These are phyloP conservation scores for Sporisorium iseilematis-ciliati DNA, from an alignment of 1,284 basidiomycete genomes.

Conservation along the genomic window DNA sequence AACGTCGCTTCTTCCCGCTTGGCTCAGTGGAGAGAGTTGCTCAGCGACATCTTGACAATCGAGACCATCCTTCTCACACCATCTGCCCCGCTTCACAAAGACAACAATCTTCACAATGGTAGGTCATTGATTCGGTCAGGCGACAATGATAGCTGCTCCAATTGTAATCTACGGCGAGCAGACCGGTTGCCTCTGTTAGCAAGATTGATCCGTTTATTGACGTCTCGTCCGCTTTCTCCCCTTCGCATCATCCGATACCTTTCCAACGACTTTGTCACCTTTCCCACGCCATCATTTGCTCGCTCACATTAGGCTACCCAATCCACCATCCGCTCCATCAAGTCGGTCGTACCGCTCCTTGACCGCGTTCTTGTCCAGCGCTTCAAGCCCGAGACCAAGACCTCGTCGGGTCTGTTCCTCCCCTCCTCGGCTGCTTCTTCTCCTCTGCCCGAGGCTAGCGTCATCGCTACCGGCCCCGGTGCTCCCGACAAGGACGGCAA, in stretches of 20 bases:
- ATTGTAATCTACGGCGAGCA: background rate
- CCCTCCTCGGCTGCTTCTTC: conserved; percentile 84
- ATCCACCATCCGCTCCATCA: conserved; percentile 78
- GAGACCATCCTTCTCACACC: conserved; percentile 10
- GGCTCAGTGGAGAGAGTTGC: background rate
- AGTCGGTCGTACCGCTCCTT: conserved; percentile 87
- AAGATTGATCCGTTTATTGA: conserved; percentile 1
- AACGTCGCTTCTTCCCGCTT: conserved; percentile 18
- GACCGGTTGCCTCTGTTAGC: background rate
- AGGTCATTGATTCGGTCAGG: background rate
- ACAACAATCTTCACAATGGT: conserved; percentile 33
- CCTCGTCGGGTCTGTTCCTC: conserved; percentile 83
- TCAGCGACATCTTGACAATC: conserved; percentile 3
- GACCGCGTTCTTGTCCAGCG: conserved; percentile 98
- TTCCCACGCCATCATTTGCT: background rate
- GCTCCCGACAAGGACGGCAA: conserved; percentile 86
- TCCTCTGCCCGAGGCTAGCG: conserved; percentile 94
- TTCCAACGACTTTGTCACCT: conserved; percentile 6
- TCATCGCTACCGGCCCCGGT: conserved; percentile 94
- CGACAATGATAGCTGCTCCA: background rate
- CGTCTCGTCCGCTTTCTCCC: background rate
- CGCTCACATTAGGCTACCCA: conserved; percentile 30
- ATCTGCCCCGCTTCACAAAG: conserved; percentile 2
- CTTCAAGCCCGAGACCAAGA: conserved; percentile 81
- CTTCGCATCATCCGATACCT: conserved; percentile 7